Percentiles rank a stretch among this genome's conserved stretches.
Conservation (phyloP, 139 green algal species). For the Micractinium conductrix region DNA sequence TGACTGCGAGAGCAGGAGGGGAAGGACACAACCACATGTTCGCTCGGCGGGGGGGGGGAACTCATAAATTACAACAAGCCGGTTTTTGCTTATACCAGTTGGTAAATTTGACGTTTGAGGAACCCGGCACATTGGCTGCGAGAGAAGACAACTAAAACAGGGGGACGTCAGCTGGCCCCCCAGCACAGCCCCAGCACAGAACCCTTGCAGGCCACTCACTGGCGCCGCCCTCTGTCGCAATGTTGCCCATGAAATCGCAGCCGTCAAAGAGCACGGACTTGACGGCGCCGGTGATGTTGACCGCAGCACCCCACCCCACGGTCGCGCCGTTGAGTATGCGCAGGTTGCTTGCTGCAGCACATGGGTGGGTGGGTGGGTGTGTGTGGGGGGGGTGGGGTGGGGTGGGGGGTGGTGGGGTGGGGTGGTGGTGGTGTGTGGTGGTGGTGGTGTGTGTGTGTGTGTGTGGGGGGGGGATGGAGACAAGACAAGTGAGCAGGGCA, state of each 20-base stretch:
- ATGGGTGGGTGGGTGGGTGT: too few species aligned
- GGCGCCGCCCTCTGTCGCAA: neutral
- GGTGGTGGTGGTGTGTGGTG: too few species aligned
- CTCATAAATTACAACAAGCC: neutral
- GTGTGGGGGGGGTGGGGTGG: too few species aligned
- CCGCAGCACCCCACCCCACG: conserved; percentile 31
- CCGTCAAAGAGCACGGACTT: conserved; percentile 11
- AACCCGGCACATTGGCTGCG: conserved; percentile 35
- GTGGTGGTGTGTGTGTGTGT: too few species aligned
- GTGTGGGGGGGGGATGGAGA: too few species aligned
- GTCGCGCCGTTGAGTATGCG: conserved; percentile 47
- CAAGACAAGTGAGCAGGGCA: too few species aligned
- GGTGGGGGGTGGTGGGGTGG: neutral
- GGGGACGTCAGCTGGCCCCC: too few species aligned
- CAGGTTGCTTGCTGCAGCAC: conserved; percentile 34
- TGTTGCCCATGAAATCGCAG: conserved; percentile 39
- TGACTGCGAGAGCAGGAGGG: neutral
- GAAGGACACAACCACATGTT: neutral
- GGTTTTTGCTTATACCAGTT: too few species aligned
- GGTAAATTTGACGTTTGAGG: conserved; percentile 35
- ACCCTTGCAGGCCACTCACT: too few species aligned
- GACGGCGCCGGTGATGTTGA: conserved; percentile 24
- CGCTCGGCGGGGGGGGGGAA: neutral
- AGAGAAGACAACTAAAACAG: too few species aligned
- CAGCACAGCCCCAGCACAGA: too few species aligned